Evolutionary conservation across 202 grass and related monocot species (phyloP).

Genomic region (Sporobolus alterniflorus): DNA sequence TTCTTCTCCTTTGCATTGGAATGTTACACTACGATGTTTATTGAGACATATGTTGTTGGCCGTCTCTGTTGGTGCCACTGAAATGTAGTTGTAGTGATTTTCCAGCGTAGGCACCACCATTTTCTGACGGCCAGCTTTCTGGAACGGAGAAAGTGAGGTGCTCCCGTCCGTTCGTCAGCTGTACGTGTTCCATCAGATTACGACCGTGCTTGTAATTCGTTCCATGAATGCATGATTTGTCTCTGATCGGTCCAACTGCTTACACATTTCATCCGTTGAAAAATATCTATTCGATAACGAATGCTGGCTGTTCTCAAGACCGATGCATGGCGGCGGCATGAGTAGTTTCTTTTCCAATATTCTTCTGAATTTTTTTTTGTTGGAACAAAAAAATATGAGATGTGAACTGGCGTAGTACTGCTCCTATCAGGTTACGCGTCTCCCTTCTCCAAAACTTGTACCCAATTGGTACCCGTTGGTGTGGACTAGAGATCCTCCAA

Average conservation of each 20-base stretch:
- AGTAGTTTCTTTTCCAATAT: too few species aligned
- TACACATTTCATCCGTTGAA: neutral
- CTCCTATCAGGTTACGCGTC: neutral
- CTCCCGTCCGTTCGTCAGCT: neutral
- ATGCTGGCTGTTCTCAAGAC: neutral
- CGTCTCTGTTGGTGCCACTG: slow-evolving; percentile 21
- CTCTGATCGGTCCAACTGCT: neutral
- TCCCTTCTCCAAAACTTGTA: neutral
- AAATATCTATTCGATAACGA: neutral
- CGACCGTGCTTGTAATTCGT: slow-evolving; percentile 15
- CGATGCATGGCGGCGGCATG: neutral
- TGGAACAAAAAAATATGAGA: neutral
- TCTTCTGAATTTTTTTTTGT: neutral
- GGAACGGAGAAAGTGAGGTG: neutral
- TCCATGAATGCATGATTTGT: neutral
- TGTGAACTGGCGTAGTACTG: neutral
- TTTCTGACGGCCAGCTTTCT: neutral
- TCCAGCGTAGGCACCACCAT: neutral
- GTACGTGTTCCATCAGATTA: slow-evolving; percentile 3
- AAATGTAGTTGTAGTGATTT: slow-evolving; percentile 20
- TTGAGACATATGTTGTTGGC: slow-evolving; percentile 7
- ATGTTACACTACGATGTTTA: too few species aligned
- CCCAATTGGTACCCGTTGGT: neutral
- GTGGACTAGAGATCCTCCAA: neutral
- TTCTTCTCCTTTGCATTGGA: too few species aligned